Percentiles rank a stretch among this genome's conserved stretches.
Conservation (phyloP, 1,139 yeast genomes). For the Torulaspora pretoriensis region DNA sequence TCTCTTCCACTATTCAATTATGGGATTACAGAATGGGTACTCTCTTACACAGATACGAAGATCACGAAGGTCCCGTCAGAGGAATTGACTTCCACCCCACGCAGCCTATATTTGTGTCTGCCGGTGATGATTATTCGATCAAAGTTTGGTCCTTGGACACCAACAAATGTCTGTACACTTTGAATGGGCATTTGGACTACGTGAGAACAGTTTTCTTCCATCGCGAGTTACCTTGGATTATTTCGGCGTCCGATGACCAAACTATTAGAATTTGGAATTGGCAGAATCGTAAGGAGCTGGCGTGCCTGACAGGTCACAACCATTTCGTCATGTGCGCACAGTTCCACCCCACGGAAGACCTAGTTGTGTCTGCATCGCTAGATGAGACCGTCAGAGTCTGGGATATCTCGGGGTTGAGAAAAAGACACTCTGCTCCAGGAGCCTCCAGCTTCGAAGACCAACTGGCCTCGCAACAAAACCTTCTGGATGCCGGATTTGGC, state of each 20-base stretch:
- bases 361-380: slow-evolving; percentile 90
- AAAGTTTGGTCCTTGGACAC: slow-evolving; percentile 95
- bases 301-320: slow-evolving; percentile 95
- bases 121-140: slow-evolving; percentile 94
- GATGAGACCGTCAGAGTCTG: slow-evolving; percentile 99
- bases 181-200: slow-evolving; percentile 92
- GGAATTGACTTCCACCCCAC: slow-evolving; percentile 96
- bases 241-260: slow-evolving; percentile 96
- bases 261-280: slow-evolving; percentile 99
- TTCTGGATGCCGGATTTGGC: slow-evolving; percentile 91
- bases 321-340: slow-evolving; percentile 98
- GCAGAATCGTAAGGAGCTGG: slow-evolving; percentile 97
- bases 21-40: slow-evolving; percentile 99
- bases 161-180: slow-evolving; percentile 84
- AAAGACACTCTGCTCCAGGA: slow-evolving; percentile 86
- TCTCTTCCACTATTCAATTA: slow-evolving; percentile 90
- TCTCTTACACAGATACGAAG: slow-evolving; percentile 91
- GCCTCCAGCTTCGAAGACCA: slow-evolving; percentile 61
- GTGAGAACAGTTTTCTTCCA: slow-evolving; percentile 94
- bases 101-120: slow-evolving; percentile 93
- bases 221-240: slow-evolving; percentile 94
- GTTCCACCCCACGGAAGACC: slow-evolving; percentile 93
- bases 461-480: slow-evolving; percentile 58
- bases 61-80: slow-evolving; percentile 97
- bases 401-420: slow-evolving; percentile 95